Evolutionary conservation across 2,329 filamentous ascomycete genomes (phyloP), one percentile per base, ranked within the genome.

Genomic region (Fusarium foetens): DNA sequence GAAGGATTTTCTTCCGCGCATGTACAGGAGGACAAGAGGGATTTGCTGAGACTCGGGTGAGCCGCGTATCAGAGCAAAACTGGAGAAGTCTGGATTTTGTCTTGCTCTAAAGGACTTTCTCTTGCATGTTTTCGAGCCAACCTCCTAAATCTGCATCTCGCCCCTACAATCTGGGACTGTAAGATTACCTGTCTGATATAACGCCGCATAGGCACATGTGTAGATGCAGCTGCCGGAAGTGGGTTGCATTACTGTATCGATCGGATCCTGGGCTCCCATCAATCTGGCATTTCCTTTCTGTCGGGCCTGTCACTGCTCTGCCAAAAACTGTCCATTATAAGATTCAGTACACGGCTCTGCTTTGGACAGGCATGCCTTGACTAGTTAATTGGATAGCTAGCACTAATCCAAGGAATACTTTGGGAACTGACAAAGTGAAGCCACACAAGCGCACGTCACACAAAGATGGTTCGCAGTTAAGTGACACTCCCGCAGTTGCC

Each of bases 321-420:
- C 29, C 35, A 51, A 57, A 46, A 8, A 14, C 21, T 39, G 54
- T n/a, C n/a, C 51, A 23, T 58, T 72, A 27, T 53, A 66, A 62
- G 64, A 74, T 72, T 60, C 60, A 59, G 60, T 57, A 68, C 55
- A 58, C 16, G 31, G 66, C 43, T 69, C 46, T 57, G 62, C 39
- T 63, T 52, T 52, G 31, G 49, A 39, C 63, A 64, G 39, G 53
- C 55, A 52, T 46, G 31, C 38, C 25, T 11, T 71, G 36, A 19
- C 54, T 27, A 66, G 63, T 66, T 62, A 45, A 52, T 36, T 39
- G 23, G 23, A 41, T 21, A 39, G 21, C 8, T 25, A 55, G 38
- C 23, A 11, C 57, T 48, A 66, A 63, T 62, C 17, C 53, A 59
- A n/a, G 25, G 13, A 33, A 57, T 21, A 23, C 14, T 35, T 39